phyloP scores from a whole-genome alignment of 2,329 filamentous ascomycete species.

The Diplodia sapinea region DNA sequence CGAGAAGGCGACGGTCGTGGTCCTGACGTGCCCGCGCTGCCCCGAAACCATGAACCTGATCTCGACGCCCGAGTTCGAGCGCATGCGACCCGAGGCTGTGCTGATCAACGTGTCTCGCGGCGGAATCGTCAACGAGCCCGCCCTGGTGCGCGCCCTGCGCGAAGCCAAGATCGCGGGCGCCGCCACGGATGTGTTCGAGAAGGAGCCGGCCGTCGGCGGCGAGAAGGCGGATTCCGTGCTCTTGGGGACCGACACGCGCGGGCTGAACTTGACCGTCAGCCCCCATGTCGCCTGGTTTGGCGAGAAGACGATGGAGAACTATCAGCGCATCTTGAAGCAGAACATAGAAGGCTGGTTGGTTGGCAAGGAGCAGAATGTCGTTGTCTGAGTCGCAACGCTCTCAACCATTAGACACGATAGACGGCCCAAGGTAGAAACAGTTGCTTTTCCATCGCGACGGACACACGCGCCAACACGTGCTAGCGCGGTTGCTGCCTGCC shows the following conservation, averaged over 20 bases:
- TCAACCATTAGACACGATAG: no score
- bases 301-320: conserved; percentile 54
- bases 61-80: conserved; percentile 49
- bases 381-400: conserved; percentile 33
- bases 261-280: conserved; percentile 58
- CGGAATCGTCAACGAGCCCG: conserved; percentile 58
- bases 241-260: conserved; percentile 50
- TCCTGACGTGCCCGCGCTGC: conserved; percentile 45
- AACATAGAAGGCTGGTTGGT: conserved; percentile 56
- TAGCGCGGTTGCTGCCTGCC: background rate
- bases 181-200: conserved; percentile 58
- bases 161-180: conserved; percentile 56
- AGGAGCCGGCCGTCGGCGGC: conserved; percentile 53
- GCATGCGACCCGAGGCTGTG: conserved; percentile 54
- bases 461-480: background rate
- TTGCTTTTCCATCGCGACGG: no score
- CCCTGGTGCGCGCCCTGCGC: conserved; percentile 54
- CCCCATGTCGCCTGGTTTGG: conserved; percentile 63
- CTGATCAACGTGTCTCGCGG: conserved; percentile 59
- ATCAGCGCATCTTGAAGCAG: conserved; percentile 51
- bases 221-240: conserved; percentile 50
- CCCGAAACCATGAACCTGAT: conserved; percentile 44
- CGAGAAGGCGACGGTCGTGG: conserved; percentile 45
- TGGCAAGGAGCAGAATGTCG: conserved; percentile 49
- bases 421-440: no score